Evolutionary conservation across 345 rosid species (phyloP), one percentile per base, ranked within the genome.

Genomic region (Turnera subulata): DNA sequence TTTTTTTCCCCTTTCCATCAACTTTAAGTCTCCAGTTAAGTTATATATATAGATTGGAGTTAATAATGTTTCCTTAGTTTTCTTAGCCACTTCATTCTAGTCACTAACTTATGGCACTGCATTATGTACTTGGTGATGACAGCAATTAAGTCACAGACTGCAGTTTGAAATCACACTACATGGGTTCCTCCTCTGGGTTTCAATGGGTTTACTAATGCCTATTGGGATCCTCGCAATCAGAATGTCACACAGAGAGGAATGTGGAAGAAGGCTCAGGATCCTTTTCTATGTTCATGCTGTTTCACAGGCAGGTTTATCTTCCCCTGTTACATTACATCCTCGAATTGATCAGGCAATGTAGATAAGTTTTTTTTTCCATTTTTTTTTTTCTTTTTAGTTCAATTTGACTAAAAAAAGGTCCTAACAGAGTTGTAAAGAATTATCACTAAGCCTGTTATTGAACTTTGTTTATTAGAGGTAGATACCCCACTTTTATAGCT

Each of bases 141-240:
- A 44, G 12, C 82, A 86, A 92, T 21, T 77, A 65, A 86, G 73
- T 77, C 62, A 79, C 24, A 68, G 70, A 46, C 76, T 85, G 67
- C 51, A 71, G 57, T 75, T 60, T 24, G 86, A 81, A 60, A 78
- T 91, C 46, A 67, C 68, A 57, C 62, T 85, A 37, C 98, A 91
- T 64, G 98, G 92, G 11, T 72, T 88, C 65, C 84, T 88, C 63
- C 78, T 85, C 18, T 91, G 98, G 98, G 82, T 64, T 60, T 91
- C 98, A 52, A 76, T 88, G 74, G 98, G 98, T 22, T 71, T 91
- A 61, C 71, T 91, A 59, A 81, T 80, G 83, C 98, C 98, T 53
- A 46, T 82, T 48, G 98, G 92, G 46, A 76, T 91, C 49, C 80
- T 91, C 23, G 59, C 76, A 21, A 74, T 85, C 64, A 81, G 96